Evolutionary conservation across 164 flowering plant genomes (phyloP).

Genomic region (Cinnamomum chago): DNA sequence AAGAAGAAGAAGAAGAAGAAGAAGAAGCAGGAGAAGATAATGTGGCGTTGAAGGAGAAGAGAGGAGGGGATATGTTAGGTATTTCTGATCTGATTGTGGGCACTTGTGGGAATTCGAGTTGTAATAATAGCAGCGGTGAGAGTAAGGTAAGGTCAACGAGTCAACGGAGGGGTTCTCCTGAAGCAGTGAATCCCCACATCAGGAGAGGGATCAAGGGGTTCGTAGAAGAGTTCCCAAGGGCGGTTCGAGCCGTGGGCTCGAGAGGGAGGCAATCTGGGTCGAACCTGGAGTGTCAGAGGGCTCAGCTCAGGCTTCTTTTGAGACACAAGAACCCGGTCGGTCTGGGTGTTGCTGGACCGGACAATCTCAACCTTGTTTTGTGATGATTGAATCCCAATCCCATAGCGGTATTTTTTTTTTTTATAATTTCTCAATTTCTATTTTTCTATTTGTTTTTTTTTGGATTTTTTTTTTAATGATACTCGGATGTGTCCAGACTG

Average conservation of each 20-base stretch:
- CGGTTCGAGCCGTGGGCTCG: conserved; percentile 54
- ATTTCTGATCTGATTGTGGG: background rate
- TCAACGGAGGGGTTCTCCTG: conserved; percentile 12
- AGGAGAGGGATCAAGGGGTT: conserved; percentile 19
- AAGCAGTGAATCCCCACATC: conserved; percentile 19
- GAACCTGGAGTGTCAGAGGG: conserved; percentile 73
- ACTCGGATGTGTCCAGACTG: too few species aligned
- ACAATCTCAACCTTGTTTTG: conserved; percentile 28
- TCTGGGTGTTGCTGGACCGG: conserved; percentile 15
- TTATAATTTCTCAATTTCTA: too few species aligned
- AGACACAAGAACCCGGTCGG: conserved; percentile 48
- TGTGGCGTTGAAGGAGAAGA: background rate
- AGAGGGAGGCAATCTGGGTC: conserved; percentile 48
- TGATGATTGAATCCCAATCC: conserved; percentile 19
- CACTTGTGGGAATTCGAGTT: background rate
- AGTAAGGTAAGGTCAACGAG: background rate
- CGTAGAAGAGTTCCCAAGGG: conserved; percentile 82
- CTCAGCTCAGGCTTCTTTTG: conserved; percentile 58
- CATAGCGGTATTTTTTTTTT: background rate
- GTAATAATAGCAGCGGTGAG: background rate
- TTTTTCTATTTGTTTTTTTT: too few species aligned
- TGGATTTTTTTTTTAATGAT: too few species aligned
- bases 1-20: background rate
- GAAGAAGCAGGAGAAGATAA: background rate
- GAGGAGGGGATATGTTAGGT: background rate